Evolutionary conservation across 2,329 filamentous ascomycete species (phyloP), one percentile per base, ranked within the genome.

Genomic region (Arthroderma sp.): DNA sequence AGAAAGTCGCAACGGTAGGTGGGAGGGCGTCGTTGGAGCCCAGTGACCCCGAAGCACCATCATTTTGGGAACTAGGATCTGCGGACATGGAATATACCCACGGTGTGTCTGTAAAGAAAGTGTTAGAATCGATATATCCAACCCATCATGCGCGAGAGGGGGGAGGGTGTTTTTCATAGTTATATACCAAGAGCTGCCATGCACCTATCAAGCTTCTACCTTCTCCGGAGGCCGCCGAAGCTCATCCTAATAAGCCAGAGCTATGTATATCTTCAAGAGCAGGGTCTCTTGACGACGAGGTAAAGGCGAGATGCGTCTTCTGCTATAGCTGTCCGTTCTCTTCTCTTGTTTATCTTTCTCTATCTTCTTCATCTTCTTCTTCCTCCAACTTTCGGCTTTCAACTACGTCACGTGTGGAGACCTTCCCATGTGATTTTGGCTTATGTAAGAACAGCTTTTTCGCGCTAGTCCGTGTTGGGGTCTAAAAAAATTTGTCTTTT

Each of bases 1-100:
- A 93, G 76, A 98, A 98, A 66, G 88, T 81, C 62, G 93, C 93
- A 68, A 87, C 84, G 49, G 89, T 86, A 57, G 81, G 79, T 62
- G 74, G 76, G 60, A 73, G 74, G 71, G 78, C 73, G 21, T 54
- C 37, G 33, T 39, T 54, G 51, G 51, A 21, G 54, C 62, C 47
- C 60, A 63, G 65, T 47, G 61, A 61, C 61, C 66, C 64, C 63
- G 63, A 64, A 49, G 63, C 61, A 63, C 69, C 74, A 66, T 72
- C 65, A 59, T 73, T 68, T 59, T 72, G 68, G 35, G 65, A 56
- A 61, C 67, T 66, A 57, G 70, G 66, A 65, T 71, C 67, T 62
- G 74, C 71, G 64, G 75, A 73, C 77, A 80, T 79, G 70, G 75
- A 77, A 70, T 72, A 71, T 70, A 77, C 72, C 78, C 77, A 81